Conservation (phyloP, 2,329 filamentous ascomycete species). For the Pseudogymnoascus sp. region DNA sequence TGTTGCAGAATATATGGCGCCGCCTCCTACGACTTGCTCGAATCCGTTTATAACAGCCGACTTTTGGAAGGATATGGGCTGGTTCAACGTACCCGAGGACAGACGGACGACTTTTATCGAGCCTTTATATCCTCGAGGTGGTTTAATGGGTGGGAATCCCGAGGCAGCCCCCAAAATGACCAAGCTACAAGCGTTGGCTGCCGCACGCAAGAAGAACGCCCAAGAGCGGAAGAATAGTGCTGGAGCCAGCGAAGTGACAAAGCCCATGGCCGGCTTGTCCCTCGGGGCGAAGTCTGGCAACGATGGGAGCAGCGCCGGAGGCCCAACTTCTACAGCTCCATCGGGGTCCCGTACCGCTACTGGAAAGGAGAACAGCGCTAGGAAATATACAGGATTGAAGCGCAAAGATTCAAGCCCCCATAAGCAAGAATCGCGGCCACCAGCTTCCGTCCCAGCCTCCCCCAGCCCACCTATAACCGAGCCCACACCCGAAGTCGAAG, state of each 20-base stretch:
- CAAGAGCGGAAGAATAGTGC: constrained; percentile 43
- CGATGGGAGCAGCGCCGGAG: not conserved
- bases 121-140: constrained; percentile 48
- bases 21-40: constrained; percentile 14
- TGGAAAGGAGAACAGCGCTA: constrained; percentile 9
- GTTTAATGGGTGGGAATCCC: constrained; percentile 70
- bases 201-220: constrained; percentile 75
- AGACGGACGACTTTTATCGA: constrained; percentile 58
- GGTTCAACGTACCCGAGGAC: constrained; percentile 63
- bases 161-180: constrained; percentile 62
- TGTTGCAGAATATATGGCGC: not conserved
- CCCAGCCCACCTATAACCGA: constrained; percentile 8
- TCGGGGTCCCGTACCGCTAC: not conserved
- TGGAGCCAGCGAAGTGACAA: constrained; percentile 17
- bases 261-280: constrained; percentile 21
- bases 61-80: constrained; percentile 79
- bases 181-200: constrained; percentile 84
- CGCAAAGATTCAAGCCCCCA: constrained; percentile 26
- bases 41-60: constrained; percentile 38
- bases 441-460: constrained; percentile 10
- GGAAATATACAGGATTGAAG: constrained; percentile 26
- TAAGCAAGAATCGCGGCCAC: constrained; percentile 20
- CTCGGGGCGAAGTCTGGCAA: not conserved
- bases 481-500: constrained; percentile 18
- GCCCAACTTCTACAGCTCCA: not conserved